Evolutionary conservation across 805 yeast species (phyloP).

Genomic region (Pichia phayaonensis): DNA sequence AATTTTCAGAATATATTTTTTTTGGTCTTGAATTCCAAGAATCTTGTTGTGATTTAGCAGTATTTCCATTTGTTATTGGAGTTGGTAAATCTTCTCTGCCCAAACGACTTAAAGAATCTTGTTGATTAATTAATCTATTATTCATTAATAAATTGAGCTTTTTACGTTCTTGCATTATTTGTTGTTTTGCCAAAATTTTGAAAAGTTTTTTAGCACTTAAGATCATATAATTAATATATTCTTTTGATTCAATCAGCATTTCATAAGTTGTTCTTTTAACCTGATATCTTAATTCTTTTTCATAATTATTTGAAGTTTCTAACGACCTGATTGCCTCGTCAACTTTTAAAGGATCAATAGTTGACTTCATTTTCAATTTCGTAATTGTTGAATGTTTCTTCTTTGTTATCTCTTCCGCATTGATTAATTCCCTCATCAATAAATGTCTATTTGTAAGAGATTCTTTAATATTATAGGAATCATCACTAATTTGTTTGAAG

Average conservation of each 20-base stretch:
- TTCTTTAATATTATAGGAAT: conserved; percentile 84
- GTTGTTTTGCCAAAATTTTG: conserved; percentile 53
- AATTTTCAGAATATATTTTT: conserved; percentile 12
- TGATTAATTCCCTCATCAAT: conserved; percentile 78
- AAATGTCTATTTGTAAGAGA: conserved; percentile 88
- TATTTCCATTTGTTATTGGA: not conserved
- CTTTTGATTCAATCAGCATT: conserved; percentile 66
- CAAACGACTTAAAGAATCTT: conserved; percentile 52
- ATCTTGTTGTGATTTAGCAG: conserved; percentile 14
- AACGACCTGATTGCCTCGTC: conserved; percentile 81
- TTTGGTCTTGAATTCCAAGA: conserved; percentile 31
- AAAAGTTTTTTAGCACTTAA: conserved; percentile 40
- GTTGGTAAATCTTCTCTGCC: conserved; percentile 62
- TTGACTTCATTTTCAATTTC: conserved; percentile 60
- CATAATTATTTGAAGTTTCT: conserved; percentile 70
- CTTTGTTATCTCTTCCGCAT: conserved; percentile 69
- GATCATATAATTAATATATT: conserved; percentile 54
- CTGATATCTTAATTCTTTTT: conserved; percentile 68
- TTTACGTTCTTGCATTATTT: conserved; percentile 81
- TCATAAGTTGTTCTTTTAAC: conserved; percentile 79
- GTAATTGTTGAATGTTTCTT: conserved; percentile 64
- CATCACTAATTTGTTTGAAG: conserved; percentile 53
- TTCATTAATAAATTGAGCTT: conserved; percentile 62
- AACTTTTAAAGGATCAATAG: conserved; percentile 78
- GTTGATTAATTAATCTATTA: conserved; percentile 35